Percentiles rank a stretch among this genome's conserved stretches.
These are phyloP conservation scores for Yamadazyma philogaea DNA, from an alignment of 805 yeast species.

Conservation along the genomic window DNA sequence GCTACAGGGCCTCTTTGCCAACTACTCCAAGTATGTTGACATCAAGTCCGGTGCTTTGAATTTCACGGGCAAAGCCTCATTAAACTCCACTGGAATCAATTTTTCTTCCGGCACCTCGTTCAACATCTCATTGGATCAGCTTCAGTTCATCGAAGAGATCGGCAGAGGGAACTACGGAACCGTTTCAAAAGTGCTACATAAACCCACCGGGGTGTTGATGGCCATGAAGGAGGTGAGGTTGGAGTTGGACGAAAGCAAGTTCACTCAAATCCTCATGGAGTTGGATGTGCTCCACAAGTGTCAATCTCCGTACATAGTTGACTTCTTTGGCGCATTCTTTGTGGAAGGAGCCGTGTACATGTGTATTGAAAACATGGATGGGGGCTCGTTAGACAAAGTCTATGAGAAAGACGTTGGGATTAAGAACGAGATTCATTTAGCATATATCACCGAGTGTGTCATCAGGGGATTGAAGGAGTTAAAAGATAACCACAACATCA, in stretches of 20 bases:
- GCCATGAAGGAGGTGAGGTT: slow-evolving; percentile 96
- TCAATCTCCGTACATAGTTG: slow-evolving; percentile 86
- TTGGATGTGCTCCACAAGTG: slow-evolving; percentile 91
- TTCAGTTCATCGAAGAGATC: slow-evolving; percentile 78
- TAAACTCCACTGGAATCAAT: slow-evolving; percentile 89
- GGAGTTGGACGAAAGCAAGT: slow-evolving; percentile 90
- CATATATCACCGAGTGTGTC: slow-evolving; percentile 75
- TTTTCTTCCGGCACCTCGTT: slow-evolving; percentile 86
- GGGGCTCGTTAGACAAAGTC: slow-evolving; percentile 86
- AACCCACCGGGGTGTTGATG: slow-evolving; percentile 88
- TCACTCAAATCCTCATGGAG: slow-evolving; percentile 94
- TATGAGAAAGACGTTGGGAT: slow-evolving; percentile 61
- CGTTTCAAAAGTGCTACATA: slow-evolving; percentile 87
- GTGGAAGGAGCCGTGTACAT: slow-evolving; percentile 97
- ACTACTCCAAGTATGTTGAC: slow-evolving; percentile 84
- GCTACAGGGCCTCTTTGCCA: slow-evolving; percentile 67
- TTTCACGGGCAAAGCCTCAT: slow-evolving; percentile 89
- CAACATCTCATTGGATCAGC: slow-evolving; percentile 79
- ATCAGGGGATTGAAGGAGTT: slow-evolving; percentile 77
- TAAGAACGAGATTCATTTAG: slow-evolving; percentile 74
- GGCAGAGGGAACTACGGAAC: slow-evolving; percentile 98
- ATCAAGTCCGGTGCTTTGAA: slow-evolving; percentile 88
- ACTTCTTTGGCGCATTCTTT: slow-evolving; percentile 95
- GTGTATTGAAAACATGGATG: slow-evolving; percentile 98
- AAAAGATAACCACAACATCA: slow-evolving; percentile 87